Base-by-base conservation (phyloP, 805 yeast genomes). In the Saccharomycopsis capsularis region DNA sequence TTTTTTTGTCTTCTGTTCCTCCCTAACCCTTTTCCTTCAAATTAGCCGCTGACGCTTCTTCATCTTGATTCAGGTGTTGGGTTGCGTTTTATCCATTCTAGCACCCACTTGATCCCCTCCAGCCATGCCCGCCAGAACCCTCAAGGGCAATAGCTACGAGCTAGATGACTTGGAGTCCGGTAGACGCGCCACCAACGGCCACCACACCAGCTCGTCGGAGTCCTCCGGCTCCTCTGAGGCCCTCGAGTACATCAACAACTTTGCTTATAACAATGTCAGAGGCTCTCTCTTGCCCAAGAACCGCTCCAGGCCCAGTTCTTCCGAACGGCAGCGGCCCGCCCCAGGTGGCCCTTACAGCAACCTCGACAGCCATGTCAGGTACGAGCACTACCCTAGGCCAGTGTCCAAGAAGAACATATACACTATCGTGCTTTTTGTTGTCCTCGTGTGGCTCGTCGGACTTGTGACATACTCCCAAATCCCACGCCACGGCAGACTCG, bases 381-480 rank as follows among this genome's bases (percentile, higher is more conserved):
- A 29, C 23, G 44, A 46, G 21, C 30, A 24, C 11, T 44, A 44
- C 16, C 54, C 52, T 24, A 52, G 34, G 36, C 54, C 55, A 18
- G 30, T 52, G 3, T 34, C 49, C 9, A 37, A 43, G 22, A 43
- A 34, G 24, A 46, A 35, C 6, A 30, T 52, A 4, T 44, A 39
- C 15, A 9, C 44, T 7, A 29, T 50, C 16, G 25, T 32, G 19
- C 45, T 44, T 4, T 35, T 61, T 2, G 46, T 58, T 13, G 53
- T 59, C 11, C n/a, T 59, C 1, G 35, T 60, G 1, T 65, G 69
- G 69, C 40, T 59, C 1, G 41, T 57, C 2, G 46, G 58, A 22
- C 43, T 64, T 27, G 44, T 59, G 5, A 41, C 49, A 5, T 63
- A 59, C 47, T 61, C 64, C 3, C 51, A 48, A 29, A 40, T 36